Conservation (phyloP, 1,139 yeast species). For the Williopsis jadinii region DNA sequence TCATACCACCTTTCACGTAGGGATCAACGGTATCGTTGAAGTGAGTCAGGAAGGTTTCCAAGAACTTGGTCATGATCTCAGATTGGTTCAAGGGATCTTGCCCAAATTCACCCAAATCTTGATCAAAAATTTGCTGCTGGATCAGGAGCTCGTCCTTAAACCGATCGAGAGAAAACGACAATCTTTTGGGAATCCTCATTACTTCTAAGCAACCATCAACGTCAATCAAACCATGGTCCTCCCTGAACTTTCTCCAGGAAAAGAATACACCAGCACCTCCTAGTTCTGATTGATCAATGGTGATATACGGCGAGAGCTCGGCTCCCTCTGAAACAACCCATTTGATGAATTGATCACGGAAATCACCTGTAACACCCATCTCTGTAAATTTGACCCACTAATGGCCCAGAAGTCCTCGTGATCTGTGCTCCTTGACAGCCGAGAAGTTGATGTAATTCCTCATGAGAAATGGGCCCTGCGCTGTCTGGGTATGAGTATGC, state of each 20-base stretch:
- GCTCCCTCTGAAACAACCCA: conserved; percentile 12
- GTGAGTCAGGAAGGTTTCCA: conserved; percentile 13
- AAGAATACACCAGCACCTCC: conserved; percentile 28
- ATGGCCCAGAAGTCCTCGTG: background rate
- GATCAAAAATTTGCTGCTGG: conserved; percentile 14
- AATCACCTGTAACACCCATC: background rate
- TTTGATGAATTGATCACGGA: conserved; percentile 10
- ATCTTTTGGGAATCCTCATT: conserved; percentile 31
- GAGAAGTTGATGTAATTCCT: too few relatives aligned
- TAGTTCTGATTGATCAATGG: conserved; percentile 11
- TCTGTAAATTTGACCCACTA: background rate
- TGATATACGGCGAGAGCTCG: conserved; percentile 6
- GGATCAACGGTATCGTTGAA: conserved; percentile 14
- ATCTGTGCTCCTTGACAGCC: too few relatives aligned
- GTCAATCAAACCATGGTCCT: conserved; percentile 4
- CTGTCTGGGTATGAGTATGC: too few relatives aligned
- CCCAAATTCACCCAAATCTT: conserved; percentile 7
- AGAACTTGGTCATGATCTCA: conserved; percentile 17
- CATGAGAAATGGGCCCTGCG: too few relatives aligned
- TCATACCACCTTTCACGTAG: conserved; percentile 16
- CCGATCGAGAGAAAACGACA: conserved; percentile 29
- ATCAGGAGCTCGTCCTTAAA: conserved; percentile 14
- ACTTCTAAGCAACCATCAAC: conserved; percentile 23
- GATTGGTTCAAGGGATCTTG: conserved; percentile 14
- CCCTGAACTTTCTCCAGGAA: conserved; percentile 6